Evolutionary conservation across 2,329 filamentous ascomycete genomes (phyloP), one percentile per base, ranked within the genome.

Genomic region (Neopestalotiopsis sp.): DNA sequence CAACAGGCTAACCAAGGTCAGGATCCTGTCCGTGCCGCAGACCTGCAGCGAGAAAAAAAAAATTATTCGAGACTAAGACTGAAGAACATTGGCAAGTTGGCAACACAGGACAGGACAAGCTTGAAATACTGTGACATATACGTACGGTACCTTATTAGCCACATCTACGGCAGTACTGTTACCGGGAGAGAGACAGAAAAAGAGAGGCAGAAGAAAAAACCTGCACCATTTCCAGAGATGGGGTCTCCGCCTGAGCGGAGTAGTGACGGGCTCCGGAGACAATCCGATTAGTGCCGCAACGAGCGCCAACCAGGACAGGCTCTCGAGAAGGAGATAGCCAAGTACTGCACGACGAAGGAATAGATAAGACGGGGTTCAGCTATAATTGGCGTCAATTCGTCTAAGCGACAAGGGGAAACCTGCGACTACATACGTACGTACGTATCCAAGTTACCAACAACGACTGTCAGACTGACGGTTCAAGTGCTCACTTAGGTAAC

Each of bases 291-390:
- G 17, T 53, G 45, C 45, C 45, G 45, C n/a, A n/a, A 53, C 45
- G 5, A 20, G 45, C 17, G 9, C 45, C 45, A 20, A 53, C 45
- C 45, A 53, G 45, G 45, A 53, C 45, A 53, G 45, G 45, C 45
- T 17, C 45, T 53, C 45, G 17, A 53, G 45, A 53, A 53, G 45
- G 45, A 53, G 45, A 53, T 53, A 53, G 45, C 17, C n/a, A 53
- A 53, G 45, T 53, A 20, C 45, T 53, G 9, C 6, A 53, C 45
- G 17, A 53, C 45, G 45, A 53, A 53, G 45, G 45, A 53, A 53
- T 53, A 53, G 45, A 53, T 53, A 53, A 53, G 45, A 53, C 45
- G 45, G 45, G 45, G 45, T 53, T 53, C 45, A 53, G 45, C 45
- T 53, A 53, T 53, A 53, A 53, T 20, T 53, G 17, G 17, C 45